A percentile compares a stretch with the other conserved stretches of the same genome.
phyloP scores from a whole-genome alignment of 495 filamentous ascomycete genomes.

The Penicillium bialowiezense region DNA sequence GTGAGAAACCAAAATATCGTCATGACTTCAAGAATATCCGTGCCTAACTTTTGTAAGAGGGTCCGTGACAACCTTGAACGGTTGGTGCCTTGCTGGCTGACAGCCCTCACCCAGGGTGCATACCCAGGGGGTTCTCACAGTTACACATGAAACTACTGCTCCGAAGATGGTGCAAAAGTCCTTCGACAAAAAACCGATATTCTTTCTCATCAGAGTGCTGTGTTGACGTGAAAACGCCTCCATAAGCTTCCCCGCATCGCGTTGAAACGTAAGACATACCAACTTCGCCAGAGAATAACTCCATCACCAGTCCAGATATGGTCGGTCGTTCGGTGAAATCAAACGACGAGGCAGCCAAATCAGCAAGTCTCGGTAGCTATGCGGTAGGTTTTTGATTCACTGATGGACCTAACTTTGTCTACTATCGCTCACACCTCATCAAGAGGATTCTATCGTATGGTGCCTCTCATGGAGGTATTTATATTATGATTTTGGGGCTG shows the following conservation, averaged over 20 bases:
- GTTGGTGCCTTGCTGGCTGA: too few species aligned
- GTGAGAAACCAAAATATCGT: too few species aligned
- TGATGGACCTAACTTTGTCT: neutral
- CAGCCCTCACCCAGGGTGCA: too few species aligned
- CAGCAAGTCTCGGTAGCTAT: conserved; percentile 4
- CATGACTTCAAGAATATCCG: too few species aligned
- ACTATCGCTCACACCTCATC: neutral
- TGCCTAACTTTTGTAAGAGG: too few species aligned
- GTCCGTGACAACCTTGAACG: too few species aligned
- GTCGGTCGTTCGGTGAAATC: neutral
- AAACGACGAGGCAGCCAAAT: conserved; percentile 1
- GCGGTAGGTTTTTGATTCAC: neutral
- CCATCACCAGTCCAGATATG: neutral
- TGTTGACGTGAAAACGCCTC: too few species aligned
- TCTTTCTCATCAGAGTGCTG: neutral
- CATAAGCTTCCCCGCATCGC: neutral
- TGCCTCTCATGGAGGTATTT: neutral
- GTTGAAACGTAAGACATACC: neutral
- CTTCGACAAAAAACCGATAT: neutral
- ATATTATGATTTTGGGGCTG: neutral
- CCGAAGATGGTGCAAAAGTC: neutral
- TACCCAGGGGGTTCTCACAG: too few species aligned
- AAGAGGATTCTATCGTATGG: neutral
- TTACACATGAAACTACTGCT: neutral
- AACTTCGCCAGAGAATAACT: neutral